Base-by-base conservation (phyloP, 2,329 filamentous ascomycete species). In the Colletotrichum sublineola region DNA sequence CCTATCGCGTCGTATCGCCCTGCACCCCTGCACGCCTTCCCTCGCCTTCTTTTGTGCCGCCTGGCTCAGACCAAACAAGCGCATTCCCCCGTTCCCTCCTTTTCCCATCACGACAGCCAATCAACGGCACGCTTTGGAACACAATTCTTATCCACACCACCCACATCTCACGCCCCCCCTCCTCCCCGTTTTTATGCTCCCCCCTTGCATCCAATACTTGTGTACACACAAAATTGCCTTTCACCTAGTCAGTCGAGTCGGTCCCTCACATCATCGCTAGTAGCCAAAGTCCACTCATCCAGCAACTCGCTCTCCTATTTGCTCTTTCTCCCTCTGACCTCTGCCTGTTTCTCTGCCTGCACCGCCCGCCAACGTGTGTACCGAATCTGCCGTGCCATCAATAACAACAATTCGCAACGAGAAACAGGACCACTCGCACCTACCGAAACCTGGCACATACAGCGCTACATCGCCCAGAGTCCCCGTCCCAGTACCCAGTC, bases 41-140 rank as follows among this genome's bases (percentile, higher is more conserved):
- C 66, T 72, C 55, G 46, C 48, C 69, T 72, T 63, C 33, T 65
- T 56, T 68, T 38, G 15, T 62, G 52, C 65, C 48, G 52, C 36
- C 66, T 70, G 70, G 66, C 55, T 70, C 67, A 62, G 67, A 46
- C 70, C 70, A 73, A 70, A 65, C 70, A 73, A 61, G 70, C 56
- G 55, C 66, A 65, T 56, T 61, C 60, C 60, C 50, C 63, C 53
- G 52, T 71, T 58, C 58, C 65, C 52, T 68, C 57, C 50, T 68
- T 56, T 31, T 48, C 33, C 12, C 15, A 40, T 15, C 6, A 7
- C 33, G 2, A n/a, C 12, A 11, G 12, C 69, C 60, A 69, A 72
- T 72, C 58, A 69, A 29, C 40, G 2, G 20, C 46, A 55, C 29
- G 14, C 18, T 12, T 50, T 14, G 18, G 9, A 9, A 60, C 46